Evolutionary conservation across 768 basidiomycete genomes (phyloP).

Genomic region (Xanthoconium purpureum): DNA sequence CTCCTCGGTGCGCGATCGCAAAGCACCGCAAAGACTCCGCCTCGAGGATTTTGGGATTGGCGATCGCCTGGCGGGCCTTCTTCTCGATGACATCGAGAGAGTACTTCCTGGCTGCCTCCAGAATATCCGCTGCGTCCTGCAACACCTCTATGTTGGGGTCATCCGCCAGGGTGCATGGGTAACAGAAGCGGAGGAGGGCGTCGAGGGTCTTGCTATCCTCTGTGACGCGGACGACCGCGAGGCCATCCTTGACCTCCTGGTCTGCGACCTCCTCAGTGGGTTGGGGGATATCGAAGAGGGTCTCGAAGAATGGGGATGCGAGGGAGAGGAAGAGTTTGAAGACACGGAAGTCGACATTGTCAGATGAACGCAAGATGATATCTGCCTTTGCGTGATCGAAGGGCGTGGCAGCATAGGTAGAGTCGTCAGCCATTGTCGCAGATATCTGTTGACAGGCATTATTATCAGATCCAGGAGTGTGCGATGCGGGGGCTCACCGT

Average conservation of each 20-base stretch:
- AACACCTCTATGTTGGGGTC: too few relatives aligned
- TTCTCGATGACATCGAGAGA: neutral
- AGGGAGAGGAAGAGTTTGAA: neutral
- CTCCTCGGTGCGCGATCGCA: neutral
- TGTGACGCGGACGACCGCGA: neutral
- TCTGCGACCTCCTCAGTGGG: conserved; percentile 2
- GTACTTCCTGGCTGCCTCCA: neutral
- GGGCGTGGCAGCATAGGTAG: neutral
- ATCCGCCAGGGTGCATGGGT: too few relatives aligned
- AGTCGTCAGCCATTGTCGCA: neutral
- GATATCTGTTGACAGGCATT: neutral
- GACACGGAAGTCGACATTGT: neutral
- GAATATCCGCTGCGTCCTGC: neutral
- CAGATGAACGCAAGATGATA: neutral
- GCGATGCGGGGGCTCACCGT: neutral
- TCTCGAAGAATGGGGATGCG: neutral
- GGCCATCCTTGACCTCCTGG: neutral
- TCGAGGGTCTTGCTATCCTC: neutral
- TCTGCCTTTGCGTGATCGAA: neutral
- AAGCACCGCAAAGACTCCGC: neutral
- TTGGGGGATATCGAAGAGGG: conserved; percentile 28
- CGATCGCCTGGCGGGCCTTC: neutral
- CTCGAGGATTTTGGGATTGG: neutral
- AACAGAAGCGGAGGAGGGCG: neutral
- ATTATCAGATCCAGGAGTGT: neutral